A percentile compares a stretch with the other conserved stretches of the same genome.
phyloP scores from a whole-genome alignment of 73 alveolate genomes.

The Stentor roeselii region DNA sequence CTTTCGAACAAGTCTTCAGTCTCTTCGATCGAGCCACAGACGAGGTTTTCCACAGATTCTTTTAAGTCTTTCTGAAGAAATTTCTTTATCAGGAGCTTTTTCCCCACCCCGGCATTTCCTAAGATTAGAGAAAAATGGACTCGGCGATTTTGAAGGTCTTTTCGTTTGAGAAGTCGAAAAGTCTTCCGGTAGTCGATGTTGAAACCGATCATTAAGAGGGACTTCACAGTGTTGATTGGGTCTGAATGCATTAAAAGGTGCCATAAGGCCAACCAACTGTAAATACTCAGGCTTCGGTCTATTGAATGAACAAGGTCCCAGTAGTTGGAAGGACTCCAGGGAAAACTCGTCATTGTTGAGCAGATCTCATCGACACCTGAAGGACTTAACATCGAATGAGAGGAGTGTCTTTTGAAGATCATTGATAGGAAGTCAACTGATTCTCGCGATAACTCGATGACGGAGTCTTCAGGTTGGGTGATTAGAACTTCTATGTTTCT shows the following conservation, averaged over 20 bases:
- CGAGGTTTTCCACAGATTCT: not conserved
- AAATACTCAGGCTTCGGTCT: not conserved
- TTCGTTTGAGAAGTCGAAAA: not conserved
- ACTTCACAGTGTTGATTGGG: not conserved
- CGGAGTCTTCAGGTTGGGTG: not conserved
- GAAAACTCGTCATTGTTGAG: not conserved
- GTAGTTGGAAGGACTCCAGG: not conserved
- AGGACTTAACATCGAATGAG: not conserved
- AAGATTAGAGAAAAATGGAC: not conserved
- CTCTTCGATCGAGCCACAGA: not conserved
- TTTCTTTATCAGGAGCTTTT: not conserved
- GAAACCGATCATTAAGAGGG: not conserved
- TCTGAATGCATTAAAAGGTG: not conserved
- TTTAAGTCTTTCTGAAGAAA: not conserved
- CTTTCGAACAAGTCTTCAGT: not conserved
- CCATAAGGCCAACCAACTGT: conserved; percentile 6
- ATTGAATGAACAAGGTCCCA: not conserved
- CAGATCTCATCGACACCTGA: not conserved
- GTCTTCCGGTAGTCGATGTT: not conserved
- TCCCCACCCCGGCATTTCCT: not conserved
- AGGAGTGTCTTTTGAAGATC: not conserved
- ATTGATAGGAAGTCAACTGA: not conserved
- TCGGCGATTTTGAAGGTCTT: not conserved
- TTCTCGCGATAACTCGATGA: not conserved
- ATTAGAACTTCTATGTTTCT: not conserved